These are phyloP conservation scores for Nelumbo lutea DNA, from an alignment of 164 flowering plant genomes.

Conservation along the genomic window DNA sequence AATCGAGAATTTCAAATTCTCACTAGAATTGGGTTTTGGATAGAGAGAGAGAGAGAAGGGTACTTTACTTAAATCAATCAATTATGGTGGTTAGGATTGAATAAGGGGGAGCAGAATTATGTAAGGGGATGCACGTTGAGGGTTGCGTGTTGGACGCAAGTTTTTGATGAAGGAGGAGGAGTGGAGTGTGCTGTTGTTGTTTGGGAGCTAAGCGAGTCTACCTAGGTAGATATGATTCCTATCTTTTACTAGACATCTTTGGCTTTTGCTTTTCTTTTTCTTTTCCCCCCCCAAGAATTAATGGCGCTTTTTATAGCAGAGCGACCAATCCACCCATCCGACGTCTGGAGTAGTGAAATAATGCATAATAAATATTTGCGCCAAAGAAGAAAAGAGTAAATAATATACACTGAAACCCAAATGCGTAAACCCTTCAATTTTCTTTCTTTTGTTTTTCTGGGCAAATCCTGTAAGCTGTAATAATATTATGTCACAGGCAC, in stretches of 20 bases:
- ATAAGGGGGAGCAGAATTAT: background rate
- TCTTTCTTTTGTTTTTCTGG: no score
- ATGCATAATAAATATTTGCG: no score
- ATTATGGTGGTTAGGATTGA: slow-evolving; percentile 6
- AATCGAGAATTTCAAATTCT: background rate
- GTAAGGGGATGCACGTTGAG: slow-evolving; percentile 8
- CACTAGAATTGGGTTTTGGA: background rate
- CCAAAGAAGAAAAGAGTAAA: no score
- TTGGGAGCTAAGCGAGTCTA: slow-evolving; percentile 1
- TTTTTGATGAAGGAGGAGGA: background rate
- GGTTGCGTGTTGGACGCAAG: slow-evolving; percentile 30
- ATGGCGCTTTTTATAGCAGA: background rate
- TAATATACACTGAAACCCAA: no score
- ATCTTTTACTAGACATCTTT: background rate
- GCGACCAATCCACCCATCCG: background rate
- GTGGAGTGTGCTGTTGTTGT: background rate
- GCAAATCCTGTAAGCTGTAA: no score
- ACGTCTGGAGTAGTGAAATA: background rate
- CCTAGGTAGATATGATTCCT: slow-evolving; percentile 5
- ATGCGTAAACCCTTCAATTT: no score
- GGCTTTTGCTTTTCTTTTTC: background rate
- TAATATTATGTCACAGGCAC: no score
- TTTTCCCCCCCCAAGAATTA: background rate
- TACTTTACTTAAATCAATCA: background rate
- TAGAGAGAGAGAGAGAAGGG: background rate